Percentiles rank a stretch among this genome's conserved stretches.
Conservation (phyloP, 192 early-diverging fungal species). For the Linnemannia hyalina region DNA sequence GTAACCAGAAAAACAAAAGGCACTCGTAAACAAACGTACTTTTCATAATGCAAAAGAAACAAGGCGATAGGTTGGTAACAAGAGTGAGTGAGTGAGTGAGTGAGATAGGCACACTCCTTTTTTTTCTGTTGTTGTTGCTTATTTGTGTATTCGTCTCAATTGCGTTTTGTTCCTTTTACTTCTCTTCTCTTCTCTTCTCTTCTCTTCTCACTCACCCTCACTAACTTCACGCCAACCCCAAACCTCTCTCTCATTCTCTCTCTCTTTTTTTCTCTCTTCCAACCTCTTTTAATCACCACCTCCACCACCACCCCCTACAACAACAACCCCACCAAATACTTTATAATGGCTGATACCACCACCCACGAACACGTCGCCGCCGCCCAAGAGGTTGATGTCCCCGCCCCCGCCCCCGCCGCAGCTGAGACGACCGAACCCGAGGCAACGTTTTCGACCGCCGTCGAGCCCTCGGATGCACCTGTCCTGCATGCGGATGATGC, state of each 20-base stretch:
- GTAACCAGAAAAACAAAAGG: not conserved
- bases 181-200: not conserved
- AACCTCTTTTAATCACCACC: not conserved
- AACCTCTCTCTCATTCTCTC: not conserved
- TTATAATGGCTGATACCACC: slow-evolving; percentile 34
- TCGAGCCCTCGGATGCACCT: slow-evolving; percentile 42
- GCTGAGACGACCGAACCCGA: slow-evolving; percentile 18
- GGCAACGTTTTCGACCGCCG: slow-evolving; percentile 40
- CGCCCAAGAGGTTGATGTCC: not conserved
- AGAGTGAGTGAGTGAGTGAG: not conserved
- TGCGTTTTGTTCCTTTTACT: not conserved
- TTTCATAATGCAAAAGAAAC: not conserved
- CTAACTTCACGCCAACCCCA: not conserved
- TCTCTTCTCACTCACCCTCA: not conserved
- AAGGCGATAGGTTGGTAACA: not conserved
- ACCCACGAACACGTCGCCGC: not conserved
- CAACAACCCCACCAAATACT: not conserved
- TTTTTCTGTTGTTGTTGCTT: slow-evolving; percentile 9
- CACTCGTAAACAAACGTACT: not conserved
- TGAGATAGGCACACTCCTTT: not conserved
- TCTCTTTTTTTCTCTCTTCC: not conserved
- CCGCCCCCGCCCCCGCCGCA: not conserved
- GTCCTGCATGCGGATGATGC: slow-evolving; percentile 35
- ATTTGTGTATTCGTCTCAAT: slow-evolving; percentile 1
- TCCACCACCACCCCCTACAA: not conserved